A percentile compares a stretch with the other conserved stretches of the same genome.
Conservation (phyloP, 495 filamentous ascomycete species). For the Penicillium robsamsonii region DNA sequence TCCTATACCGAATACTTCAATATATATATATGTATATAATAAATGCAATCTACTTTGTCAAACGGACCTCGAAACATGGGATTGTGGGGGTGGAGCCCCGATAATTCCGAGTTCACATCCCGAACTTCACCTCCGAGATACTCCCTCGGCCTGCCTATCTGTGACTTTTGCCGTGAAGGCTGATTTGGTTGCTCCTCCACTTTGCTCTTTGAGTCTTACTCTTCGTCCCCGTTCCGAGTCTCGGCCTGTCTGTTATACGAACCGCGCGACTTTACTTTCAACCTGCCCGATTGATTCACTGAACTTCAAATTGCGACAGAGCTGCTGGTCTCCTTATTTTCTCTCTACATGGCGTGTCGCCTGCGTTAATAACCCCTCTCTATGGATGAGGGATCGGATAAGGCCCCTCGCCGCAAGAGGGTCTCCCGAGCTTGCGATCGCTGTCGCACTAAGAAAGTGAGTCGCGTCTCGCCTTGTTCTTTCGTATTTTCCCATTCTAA, state of each 20-base stretch:
- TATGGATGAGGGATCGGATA: slow-evolving; percentile 49
- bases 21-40: too few species aligned
- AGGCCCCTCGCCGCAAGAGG: slow-evolving; percentile 55
- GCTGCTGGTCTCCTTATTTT: too few species aligned
- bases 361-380: slow-evolving; percentile 27
- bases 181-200: neutral
- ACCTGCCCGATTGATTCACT: neutral
- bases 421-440: slow-evolving; percentile 71
- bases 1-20: too few species aligned
- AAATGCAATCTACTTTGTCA: too few species aligned
- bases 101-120: neutral
- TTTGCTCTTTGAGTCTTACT: neutral
- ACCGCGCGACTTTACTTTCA: neutral
- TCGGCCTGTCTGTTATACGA: neutral
- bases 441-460: slow-evolving; percentile 60
- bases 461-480: neutral
- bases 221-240: neutral
- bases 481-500: slow-evolving; percentile 3
- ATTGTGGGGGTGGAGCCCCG: neutral
- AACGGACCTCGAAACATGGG: neutral
- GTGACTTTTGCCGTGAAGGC: neutral
- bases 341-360: slow-evolving; percentile 28
- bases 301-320: neutral
- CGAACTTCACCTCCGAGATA: slow-evolving; percentile 2
- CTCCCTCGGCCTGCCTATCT: neutral